Evolutionary conservation across 371 early-diverging fungal species (phyloP).

Genomic region (Batrachochytrium dendrobatidis): DNA sequence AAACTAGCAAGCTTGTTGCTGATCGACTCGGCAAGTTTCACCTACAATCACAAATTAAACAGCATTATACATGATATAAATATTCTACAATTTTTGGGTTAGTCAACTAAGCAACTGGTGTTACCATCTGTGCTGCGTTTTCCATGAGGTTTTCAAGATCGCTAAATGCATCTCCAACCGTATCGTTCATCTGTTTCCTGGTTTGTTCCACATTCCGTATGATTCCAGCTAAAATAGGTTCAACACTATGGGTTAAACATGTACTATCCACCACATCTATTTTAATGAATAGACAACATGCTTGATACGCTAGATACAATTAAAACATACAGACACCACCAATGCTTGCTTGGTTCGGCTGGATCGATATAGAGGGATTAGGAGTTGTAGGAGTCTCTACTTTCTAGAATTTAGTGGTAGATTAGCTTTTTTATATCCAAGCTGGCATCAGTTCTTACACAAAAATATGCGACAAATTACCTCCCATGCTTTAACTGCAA

Average conservation of each 20-base stretch:
- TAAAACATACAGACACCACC: too few species aligned
- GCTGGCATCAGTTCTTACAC: too few species aligned
- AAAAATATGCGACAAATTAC: slow-evolving; percentile 14
- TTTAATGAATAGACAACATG: too few species aligned
- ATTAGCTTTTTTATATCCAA: too few species aligned
- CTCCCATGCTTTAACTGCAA: slow-evolving; percentile 61
- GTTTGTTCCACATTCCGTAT: slow-evolving; percentile 56
- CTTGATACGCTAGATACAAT: too few species aligned
- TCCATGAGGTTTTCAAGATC: slow-evolving; percentile 79
- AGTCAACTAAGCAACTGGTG: slow-evolving; percentile 3
- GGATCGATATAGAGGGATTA: too few species aligned
- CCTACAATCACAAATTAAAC: slow-evolving; percentile 18
- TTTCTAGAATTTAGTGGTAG: too few species aligned
- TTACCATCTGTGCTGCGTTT: slow-evolving; percentile 82
- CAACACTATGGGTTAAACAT: too few species aligned
- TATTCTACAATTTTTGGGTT: background rate
- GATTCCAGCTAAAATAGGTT: slow-evolving; percentile 57
- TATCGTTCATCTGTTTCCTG: slow-evolving; percentile 55
- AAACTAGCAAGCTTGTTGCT: slow-evolving; percentile 47
- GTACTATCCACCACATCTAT: too few species aligned
- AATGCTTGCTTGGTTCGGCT: too few species aligned
- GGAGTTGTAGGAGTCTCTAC: too few species aligned
- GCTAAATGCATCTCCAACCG: slow-evolving; percentile 71
- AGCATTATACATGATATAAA: background rate
- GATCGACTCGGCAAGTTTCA: slow-evolving; percentile 67